phyloP scores from a whole-genome alignment of 2,329 filamentous ascomycete genomes.

The Aspergillus vadensis region DNA sequence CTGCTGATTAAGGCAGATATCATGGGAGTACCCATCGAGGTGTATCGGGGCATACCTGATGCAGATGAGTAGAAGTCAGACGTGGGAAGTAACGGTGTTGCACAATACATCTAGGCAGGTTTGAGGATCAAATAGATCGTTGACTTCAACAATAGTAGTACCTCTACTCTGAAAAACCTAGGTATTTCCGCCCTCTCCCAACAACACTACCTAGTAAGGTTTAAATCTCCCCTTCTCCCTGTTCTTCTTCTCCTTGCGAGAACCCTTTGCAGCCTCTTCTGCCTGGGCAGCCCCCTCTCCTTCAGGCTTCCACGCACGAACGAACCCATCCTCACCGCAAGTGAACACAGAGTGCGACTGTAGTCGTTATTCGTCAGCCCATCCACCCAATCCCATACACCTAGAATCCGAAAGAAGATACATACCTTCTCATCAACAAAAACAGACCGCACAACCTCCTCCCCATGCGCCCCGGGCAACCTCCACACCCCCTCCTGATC shows the following conservation, averaged over 20 bases:
- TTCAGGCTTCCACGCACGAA: constrained; percentile 42
- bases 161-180: no score
- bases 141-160: no score
- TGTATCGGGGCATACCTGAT: constrained; percentile 6
- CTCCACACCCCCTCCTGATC: constrained; percentile 44
- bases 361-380: constrained; percentile 6
- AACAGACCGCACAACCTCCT: constrained; percentile 51
- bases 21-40: constrained; percentile 21
- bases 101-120: background rate
- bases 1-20: constrained; percentile 48
- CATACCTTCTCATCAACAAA: constrained; percentile 48
- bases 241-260: constrained; percentile 37
- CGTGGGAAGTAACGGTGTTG: background rate
- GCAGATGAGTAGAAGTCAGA: no score
- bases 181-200: background rate
- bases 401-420: background rate
- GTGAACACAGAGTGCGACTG: constrained; percentile 47
- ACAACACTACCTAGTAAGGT: constrained; percentile 30
- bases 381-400: background rate
- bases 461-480: constrained; percentile 51
- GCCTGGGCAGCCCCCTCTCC: constrained; percentile 12
- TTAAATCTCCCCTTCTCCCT: constrained; percentile 42
- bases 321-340: constrained; percentile 48
- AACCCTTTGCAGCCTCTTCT: constrained; percentile 24
- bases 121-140: background rate